Evolutionary conservation across 1,284 basidiomycete genomes (phyloP).

Genomic region (Agaricales sp.): DNA sequence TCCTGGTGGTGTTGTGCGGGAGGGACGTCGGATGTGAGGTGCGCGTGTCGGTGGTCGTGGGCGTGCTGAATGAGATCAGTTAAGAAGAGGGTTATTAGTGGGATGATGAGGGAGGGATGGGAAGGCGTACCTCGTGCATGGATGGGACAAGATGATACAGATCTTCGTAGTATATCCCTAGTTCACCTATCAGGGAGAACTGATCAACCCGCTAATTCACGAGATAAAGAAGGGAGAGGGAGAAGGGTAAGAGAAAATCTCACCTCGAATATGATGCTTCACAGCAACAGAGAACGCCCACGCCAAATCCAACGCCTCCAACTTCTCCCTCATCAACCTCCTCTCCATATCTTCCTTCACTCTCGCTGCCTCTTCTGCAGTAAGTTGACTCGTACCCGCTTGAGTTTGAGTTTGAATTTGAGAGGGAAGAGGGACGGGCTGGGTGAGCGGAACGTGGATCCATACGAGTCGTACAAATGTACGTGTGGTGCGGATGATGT

Average conservation of each 20-base stretch:
- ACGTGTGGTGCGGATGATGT: slow-evolving; percentile 40
- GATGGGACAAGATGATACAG: slow-evolving; percentile 29
- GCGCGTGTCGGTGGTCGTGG: neutral
- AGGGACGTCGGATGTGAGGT: neutral
- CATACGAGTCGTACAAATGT: slow-evolving; percentile 45
- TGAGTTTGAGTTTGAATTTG: neutral
- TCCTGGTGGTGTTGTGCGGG: neutral
- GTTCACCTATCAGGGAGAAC: slow-evolving; percentile 21
- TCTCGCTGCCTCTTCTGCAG: slow-evolving; percentile 27
- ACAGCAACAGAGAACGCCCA: slow-evolving; percentile 47
- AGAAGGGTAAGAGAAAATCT: no score
- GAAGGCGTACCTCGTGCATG: slow-evolving; percentile 16
- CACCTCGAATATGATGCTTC: slow-evolving; percentile 58
- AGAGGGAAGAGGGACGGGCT: neutral
- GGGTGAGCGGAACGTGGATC: slow-evolving; percentile 47
- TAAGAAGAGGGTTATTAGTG: slow-evolving; percentile 5
- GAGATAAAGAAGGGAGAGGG: neutral
- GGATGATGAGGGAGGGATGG: neutral
- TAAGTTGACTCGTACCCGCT: slow-evolving; percentile 28
- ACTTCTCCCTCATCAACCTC: slow-evolving; percentile 51
- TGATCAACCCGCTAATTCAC: neutral
- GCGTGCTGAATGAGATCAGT: neutral
- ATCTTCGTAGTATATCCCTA: slow-evolving; percentile 33
- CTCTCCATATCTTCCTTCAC: slow-evolving; percentile 16
- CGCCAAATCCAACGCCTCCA: slow-evolving; percentile 44